Percentiles rank a stretch among this genome's conserved stretches.
Conservation (phyloP, 208 protist species). For the Leptomonas pyrrhocoris region DNA sequence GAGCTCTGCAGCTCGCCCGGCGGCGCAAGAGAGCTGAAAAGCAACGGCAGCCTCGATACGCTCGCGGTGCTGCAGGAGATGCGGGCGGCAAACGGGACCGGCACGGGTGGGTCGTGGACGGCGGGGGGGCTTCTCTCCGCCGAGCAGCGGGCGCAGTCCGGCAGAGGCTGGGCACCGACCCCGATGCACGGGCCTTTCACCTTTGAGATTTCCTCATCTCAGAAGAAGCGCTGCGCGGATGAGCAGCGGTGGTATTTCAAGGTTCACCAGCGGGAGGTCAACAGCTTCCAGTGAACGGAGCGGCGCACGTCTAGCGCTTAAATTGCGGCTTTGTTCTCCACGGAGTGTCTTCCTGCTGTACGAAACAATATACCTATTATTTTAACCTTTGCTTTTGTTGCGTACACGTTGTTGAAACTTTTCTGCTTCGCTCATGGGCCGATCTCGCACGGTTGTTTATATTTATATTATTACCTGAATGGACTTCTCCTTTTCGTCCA, state of each 20-base stretch:
- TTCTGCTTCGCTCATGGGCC: too few species aligned
- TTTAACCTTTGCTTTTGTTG: too few species aligned
- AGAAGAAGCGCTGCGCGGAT: slow-evolving; percentile 24
- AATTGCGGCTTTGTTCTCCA: too few species aligned
- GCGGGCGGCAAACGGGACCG: not conserved
- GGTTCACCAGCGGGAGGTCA: slow-evolving; percentile 22
- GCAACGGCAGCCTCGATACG: not conserved
- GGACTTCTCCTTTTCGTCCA: too few species aligned
- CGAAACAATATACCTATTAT: too few species aligned
- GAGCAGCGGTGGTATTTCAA: slow-evolving; percentile 23
- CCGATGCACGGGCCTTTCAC: slow-evolving; percentile 33
- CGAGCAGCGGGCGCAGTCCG: slow-evolving; percentile 34
- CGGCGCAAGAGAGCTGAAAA: not conserved
- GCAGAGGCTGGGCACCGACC: slow-evolving; percentile 27
- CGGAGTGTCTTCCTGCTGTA: too few species aligned
- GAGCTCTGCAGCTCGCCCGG: not conserved
- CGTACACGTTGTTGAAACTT: too few species aligned
- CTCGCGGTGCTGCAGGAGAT: slow-evolving; percentile 11
- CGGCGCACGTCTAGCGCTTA: not conserved
- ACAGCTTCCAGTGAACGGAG: slow-evolving; percentile 5
- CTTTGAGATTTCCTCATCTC: slow-evolving; percentile 22
- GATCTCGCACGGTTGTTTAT: too few species aligned
- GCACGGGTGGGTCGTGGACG: slow-evolving; percentile 13
- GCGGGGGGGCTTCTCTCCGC: slow-evolving; percentile 15
- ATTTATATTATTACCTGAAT: too few species aligned